These are phyloP conservation scores for Eutrema salsugineum DNA, from an alignment of 441 rosid species.

Conservation along the genomic window DNA sequence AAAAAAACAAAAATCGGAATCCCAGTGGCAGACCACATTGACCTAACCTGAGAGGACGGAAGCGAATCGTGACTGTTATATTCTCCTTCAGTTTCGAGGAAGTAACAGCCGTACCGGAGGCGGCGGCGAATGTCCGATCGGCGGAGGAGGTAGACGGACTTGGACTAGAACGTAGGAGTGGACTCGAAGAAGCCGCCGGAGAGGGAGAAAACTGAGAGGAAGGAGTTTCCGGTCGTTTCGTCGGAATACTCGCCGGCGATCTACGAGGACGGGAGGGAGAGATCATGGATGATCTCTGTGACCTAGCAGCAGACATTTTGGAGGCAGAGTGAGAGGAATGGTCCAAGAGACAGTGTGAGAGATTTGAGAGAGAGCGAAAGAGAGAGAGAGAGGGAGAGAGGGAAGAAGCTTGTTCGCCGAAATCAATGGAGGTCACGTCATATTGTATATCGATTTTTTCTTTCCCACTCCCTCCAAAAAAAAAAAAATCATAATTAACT, in stretches of 20 bases:
- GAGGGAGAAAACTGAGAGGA: constrained; percentile 51
- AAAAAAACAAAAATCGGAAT: constrained; percentile 6
- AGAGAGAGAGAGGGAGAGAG: neutral
- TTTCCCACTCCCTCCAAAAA: constrained; percentile 51
- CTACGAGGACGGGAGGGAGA: constrained; percentile 78
- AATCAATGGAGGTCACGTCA: constrained; percentile 43
- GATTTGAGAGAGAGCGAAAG: neutral
- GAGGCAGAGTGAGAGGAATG: neutral
- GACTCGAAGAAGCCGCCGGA: constrained; percentile 37
- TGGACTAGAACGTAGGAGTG: constrained; percentile 29
- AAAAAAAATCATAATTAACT: constrained; percentile 28
- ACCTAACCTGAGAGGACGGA: constrained; percentile 84
- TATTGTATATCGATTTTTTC: constrained; percentile 31
- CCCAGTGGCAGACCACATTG: neutral
- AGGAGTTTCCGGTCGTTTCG: constrained; percentile 52
- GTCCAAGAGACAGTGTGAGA: neutral
- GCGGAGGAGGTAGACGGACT: constrained; percentile 32
- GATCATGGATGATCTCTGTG: constrained; percentile 58
- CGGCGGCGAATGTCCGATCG: constrained; percentile 38
- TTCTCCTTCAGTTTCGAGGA: constrained; percentile 62
- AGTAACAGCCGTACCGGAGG: constrained; percentile 9
- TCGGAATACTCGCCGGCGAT: constrained; percentile 47
- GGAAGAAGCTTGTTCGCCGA: constrained; percentile 24
- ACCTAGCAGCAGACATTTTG: constrained; percentile 49
- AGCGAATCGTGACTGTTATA: constrained; percentile 86